phyloP scores from a whole-genome alignment of 2,329 filamentous ascomycete species.

The Fusarium torulosum region DNA sequence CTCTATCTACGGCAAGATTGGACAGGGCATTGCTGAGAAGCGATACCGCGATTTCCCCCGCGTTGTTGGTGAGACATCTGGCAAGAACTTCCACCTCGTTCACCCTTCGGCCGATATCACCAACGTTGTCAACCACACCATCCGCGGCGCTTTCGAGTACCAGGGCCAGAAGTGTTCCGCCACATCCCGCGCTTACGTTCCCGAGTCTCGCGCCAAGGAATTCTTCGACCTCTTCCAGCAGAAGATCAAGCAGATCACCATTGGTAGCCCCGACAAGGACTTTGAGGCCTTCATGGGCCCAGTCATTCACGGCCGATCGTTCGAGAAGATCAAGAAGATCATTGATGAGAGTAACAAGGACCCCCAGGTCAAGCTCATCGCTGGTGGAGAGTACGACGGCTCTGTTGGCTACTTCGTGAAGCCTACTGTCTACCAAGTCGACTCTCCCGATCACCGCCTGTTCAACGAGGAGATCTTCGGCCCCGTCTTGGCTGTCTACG shows the following conservation, averaged over 20 bases:
- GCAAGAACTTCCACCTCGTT: slow-evolving; percentile 92
- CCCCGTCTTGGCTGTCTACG: slow-evolving; percentile 77
- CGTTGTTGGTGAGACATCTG: slow-evolving; percentile 90
- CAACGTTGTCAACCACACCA: slow-evolving; percentile 85
- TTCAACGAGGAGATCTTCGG: slow-evolving; percentile 86
- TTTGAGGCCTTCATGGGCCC: slow-evolving; percentile 83
- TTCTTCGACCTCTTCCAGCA: slow-evolving; percentile 75
- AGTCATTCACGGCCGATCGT: slow-evolving; percentile 84
- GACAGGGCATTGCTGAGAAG: slow-evolving; percentile 81
- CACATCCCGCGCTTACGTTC: slow-evolving; percentile 82
- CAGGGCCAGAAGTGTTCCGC: slow-evolving; percentile 94
- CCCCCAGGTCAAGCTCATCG: slow-evolving; percentile 75
- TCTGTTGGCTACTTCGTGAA: slow-evolving; percentile 85
- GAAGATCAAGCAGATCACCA: slow-evolving; percentile 76
- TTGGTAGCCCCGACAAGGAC: slow-evolving; percentile 77
- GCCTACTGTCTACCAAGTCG: slow-evolving; percentile 83
- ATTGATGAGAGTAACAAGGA: slow-evolving; percentile 86
- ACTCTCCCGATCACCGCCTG: slow-evolving; percentile 78
- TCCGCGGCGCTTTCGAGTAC: slow-evolving; percentile 89
- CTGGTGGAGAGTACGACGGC: slow-evolving; percentile 81
- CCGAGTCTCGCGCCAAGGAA: slow-evolving; percentile 78
- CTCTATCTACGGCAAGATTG: slow-evolving; percentile 86
- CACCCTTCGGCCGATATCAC: slow-evolving; percentile 81
- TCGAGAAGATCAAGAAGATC: slow-evolving; percentile 80
- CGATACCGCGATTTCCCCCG: slow-evolving; percentile 87